phyloP scores from a whole-genome alignment of 306 rosid genomes.

The Cucurbita maxima region DNA sequence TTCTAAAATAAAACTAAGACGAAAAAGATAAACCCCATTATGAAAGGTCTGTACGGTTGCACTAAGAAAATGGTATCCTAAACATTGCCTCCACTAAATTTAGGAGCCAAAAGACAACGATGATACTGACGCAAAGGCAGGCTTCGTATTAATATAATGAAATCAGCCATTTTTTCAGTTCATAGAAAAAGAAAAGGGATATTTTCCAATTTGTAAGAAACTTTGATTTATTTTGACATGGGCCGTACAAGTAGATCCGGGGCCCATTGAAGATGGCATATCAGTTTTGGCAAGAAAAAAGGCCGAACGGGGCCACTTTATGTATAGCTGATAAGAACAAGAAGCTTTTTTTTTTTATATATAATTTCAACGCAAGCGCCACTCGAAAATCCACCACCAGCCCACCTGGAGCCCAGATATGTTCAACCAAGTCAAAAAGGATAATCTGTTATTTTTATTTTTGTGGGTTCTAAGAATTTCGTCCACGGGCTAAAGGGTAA shows the following conservation, averaged over 20 bases:
- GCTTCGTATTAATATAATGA: not conserved
- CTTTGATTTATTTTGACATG: not conserved
- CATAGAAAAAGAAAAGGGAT: not conserved
- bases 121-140: not conserved
- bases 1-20: not conserved
- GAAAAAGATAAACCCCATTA: not conserved
- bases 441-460: not conserved
- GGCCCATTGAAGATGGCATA: not conserved
- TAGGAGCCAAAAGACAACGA: not conserved
- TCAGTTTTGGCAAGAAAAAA: not conserved
- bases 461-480: not conserved
- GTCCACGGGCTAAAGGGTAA: not conserved
- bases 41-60: not conserved
- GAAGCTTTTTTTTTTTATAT: not conserved
- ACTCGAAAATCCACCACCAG: not conserved
- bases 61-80: not conserved
- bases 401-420: not conserved
- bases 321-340: not conserved
- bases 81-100: not conserved
- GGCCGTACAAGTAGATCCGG: not conserved
- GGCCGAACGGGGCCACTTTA: not conserved
- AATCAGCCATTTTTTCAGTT: not conserved
- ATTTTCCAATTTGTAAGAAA: not conserved
- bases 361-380: constrained; percentile 2
- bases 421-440: not conserved